Evolutionary conservation across 2,329 filamentous ascomycete genomes (phyloP), one percentile per base, ranked within the genome.

Genomic region (Pyrenochaeta sp.): DNA sequence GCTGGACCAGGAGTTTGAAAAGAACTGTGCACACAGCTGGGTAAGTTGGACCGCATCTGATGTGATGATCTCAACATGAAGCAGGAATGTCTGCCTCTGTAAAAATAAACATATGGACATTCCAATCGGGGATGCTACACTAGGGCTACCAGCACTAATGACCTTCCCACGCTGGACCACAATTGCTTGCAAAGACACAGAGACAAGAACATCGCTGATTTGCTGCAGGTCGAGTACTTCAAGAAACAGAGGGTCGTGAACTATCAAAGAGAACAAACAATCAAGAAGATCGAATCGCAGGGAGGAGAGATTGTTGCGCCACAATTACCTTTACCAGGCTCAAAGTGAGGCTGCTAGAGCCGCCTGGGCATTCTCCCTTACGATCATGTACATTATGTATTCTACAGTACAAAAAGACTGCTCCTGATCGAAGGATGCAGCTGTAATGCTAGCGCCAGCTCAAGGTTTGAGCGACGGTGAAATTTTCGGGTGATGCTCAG

Each of bases 211-310:
- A 20, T 45, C n/a, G 55, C 63, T 63, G 36, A 64, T 42, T 45
- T 23, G 14, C 15, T 47, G 41, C 66, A 95, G 91, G 90, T 97
- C 56, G 92, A 92, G 78, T 98, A 99, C 78, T 99, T 99, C 79
- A 97, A 98, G 82, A 93, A 97, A 78, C 90, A 92, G 79, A 85
- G 95, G 68, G 91, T 98, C 31, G 94, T 96, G 78, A 95, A 99
- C 66, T 85, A 90, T 71, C 90, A 96, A 67, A 92, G 94, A 77
- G 89, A 90, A 70, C 82, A 88, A 77, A 90, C 91, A 20, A 74
- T 75, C 58, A 75, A 74, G 53, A 67, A 60, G 57, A 73, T 75
- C 48, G 75, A 78, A 71, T 74, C 77, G 62, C 69, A 83, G 70
- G 78, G 78, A 11, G 73, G 69, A 47, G 71, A 75, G 45, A 70